Evolutionary conservation across 139 green algal genomes (phyloP), one percentile per base, ranked within the genome.

Genomic region (Picochlorum sp.): DNA sequence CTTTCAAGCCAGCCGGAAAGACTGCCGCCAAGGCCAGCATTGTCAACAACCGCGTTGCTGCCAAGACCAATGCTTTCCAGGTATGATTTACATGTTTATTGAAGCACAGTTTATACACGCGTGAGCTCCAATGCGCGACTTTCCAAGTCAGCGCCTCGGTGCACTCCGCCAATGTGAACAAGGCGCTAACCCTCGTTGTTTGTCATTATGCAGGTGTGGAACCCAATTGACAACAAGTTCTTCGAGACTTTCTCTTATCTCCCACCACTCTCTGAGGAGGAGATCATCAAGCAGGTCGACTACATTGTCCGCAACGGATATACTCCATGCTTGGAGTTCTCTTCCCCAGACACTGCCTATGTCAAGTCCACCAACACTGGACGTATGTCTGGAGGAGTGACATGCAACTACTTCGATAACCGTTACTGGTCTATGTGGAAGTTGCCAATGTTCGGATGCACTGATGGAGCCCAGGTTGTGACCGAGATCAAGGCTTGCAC

Each of bases 391-490:
- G 68, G 78, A 68, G 61, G 65, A 63, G 71, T 79, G 32, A 69
- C 74, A 49, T 65, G 63, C 28, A 56, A 68, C 63, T 92, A 93
- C 84, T 82, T 32, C n/a, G 61, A 66, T 15, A 95, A 92, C 85
- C 77, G 86, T 44, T 97, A 97, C 92, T 98, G 93, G 93, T 95
- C 90, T 14, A 96, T 99, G 92, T 99, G 86, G 86, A 99, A 99
- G 92, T 89, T 98, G 76, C 93, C 93, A 83, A 97, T 98, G 91
- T 98, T 97, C 88, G 93, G 93, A 79, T 99, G 94, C 94, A 92
- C 71, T 63, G 82, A 97, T 85, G 59, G 87, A 63, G 65, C 70
- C 65, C 77, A 95, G 77, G 94, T 99, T 61, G 83, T 98, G 68
- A 63, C 52, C 1, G 94, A 99, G 89, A 81, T 98, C 56, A 34